These are phyloP conservation scores for Tylopilus plumbeoviolaceoides DNA, from an alignment of 768 basidiomycete genomes.

Conservation along the genomic window DNA sequence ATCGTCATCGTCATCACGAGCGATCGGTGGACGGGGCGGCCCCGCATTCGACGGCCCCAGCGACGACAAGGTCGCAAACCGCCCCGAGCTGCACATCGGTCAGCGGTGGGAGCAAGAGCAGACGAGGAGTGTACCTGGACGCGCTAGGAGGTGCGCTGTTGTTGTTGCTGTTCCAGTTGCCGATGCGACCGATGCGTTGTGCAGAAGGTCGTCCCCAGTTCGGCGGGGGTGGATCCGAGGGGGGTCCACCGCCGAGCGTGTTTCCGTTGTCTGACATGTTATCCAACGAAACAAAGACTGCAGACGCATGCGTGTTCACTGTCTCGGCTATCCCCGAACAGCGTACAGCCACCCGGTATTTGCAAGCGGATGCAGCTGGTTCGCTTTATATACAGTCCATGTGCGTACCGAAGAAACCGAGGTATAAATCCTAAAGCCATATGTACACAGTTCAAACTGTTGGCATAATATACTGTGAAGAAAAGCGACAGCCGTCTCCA, in stretches of 20 bases:
- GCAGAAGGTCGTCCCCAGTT: conserved; percentile 40
- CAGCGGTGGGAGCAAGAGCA: neutral
- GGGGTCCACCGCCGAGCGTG: conserved; percentile 44
- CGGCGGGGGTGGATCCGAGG: conserved; percentile 44
- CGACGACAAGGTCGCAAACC: conserved; percentile 37
- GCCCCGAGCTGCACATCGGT: conserved; percentile 19
- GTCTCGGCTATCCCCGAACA: too few relatives aligned
- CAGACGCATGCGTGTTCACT: too few relatives aligned
- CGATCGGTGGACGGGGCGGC: conserved; percentile 12
- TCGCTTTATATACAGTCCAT: too few relatives aligned
- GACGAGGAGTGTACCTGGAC: conserved; percentile 5
- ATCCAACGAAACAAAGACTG: too few relatives aligned
- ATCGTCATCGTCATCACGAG: conserved; percentile 31
- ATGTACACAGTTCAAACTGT: too few relatives aligned
- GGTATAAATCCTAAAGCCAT: too few relatives aligned
- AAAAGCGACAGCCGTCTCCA: too few relatives aligned
- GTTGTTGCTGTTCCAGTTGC: conserved; percentile 38
- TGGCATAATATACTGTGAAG: too few relatives aligned
- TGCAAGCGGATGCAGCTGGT: too few relatives aligned
- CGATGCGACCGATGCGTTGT: conserved; percentile 50
- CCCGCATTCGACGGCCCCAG: conserved; percentile 20
- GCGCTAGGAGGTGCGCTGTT: conserved; percentile 19
- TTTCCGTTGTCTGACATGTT: conserved; percentile 44
- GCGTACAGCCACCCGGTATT: too few relatives aligned
- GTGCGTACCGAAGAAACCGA: too few relatives aligned